Evolutionary conservation across 1,284 basidiomycete species (phyloP).

Genomic region (Neolentinus lepideus): DNA sequence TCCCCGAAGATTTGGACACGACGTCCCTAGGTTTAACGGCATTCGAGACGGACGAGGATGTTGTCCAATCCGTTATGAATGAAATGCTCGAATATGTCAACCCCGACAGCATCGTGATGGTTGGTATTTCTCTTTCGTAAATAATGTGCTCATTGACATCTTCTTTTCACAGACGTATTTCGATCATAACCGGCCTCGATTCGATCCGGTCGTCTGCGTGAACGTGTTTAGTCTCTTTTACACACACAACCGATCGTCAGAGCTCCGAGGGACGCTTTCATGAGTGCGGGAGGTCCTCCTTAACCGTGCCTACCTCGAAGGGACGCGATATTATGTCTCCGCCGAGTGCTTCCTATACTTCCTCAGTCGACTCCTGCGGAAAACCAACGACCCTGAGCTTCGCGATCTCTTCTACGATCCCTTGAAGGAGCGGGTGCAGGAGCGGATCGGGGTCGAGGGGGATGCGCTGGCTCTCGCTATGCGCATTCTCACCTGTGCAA

Average conservation of each 20-base stretch:
- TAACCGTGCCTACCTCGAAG: conserved; percentile 46
- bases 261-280: conserved; percentile 37
- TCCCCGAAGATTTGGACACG: conserved; percentile 44
- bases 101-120: conserved; percentile 43
- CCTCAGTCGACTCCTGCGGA: conserved; percentile 37
- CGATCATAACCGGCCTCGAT: conserved; percentile 21
- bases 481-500: conserved; percentile 36
- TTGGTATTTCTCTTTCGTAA: conserved; percentile 11
- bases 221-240: conserved; percentile 46
- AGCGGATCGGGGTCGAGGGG: conserved; percentile 42
- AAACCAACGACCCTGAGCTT: conserved; percentile 24
- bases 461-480: conserved; percentile 38
- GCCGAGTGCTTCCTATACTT: conserved; percentile 51
- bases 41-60: conserved; percentile 23
- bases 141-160: not conserved
- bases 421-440: conserved; percentile 35
- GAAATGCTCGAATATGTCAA: conserved; percentile 44
- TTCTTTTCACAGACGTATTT: conserved; percentile 39
- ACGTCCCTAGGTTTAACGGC: conserved; percentile 42
- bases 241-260: conserved; percentile 36
- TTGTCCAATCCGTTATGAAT: conserved; percentile 38
- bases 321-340: conserved; percentile 48
- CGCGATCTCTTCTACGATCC: conserved; percentile 29
- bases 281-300: conserved; percentile 44
- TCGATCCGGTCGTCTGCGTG: conserved; percentile 39